phyloP scores from a whole-genome alignment of 805 yeast genomes.

The Candida parachauliodes region DNA sequence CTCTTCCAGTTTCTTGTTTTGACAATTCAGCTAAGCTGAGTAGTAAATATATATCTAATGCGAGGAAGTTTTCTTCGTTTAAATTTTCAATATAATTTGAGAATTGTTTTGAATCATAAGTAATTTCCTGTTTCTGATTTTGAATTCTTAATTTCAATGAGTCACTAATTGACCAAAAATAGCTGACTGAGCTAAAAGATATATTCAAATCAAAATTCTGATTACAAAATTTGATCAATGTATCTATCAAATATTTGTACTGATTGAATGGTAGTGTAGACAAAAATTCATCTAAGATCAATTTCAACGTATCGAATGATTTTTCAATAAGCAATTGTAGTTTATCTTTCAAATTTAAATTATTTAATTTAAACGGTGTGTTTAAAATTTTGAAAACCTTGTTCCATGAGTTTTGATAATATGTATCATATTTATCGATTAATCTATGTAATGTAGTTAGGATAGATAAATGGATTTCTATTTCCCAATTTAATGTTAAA shows the following conservation, averaged over 20 bases:
- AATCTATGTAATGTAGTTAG: conserved; percentile 65
- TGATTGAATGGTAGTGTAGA: conserved; percentile 66
- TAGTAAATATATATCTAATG: conserved; percentile 43
- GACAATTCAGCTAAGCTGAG: conserved; percentile 61
- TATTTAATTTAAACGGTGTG: conserved; percentile 49
- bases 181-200: conserved; percentile 86
- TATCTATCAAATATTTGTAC: conserved; percentile 62
- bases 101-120: conserved; percentile 8
- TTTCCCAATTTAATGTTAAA: conserved; percentile 53
- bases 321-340: conserved; percentile 52
- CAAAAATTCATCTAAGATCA: conserved; percentile 82
- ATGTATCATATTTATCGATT: conserved; percentile 73
- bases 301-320: conserved; percentile 78
- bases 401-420: conserved; percentile 66
- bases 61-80: conserved; percentile 7
- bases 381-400: conserved; percentile 59
- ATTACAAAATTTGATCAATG: conserved; percentile 64
- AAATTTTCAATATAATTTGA: conserved; percentile 6
- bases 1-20: conserved; percentile 47
- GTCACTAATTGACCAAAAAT: conserved; percentile 91
- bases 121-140: neutral
- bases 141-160: conserved; percentile 34
- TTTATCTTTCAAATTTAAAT: conserved; percentile 42
- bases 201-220: conserved; percentile 78
- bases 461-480: conserved; percentile 61